Conservation (phyloP, 129 eudicot genomes). For the Artemisia annua region DNA sequence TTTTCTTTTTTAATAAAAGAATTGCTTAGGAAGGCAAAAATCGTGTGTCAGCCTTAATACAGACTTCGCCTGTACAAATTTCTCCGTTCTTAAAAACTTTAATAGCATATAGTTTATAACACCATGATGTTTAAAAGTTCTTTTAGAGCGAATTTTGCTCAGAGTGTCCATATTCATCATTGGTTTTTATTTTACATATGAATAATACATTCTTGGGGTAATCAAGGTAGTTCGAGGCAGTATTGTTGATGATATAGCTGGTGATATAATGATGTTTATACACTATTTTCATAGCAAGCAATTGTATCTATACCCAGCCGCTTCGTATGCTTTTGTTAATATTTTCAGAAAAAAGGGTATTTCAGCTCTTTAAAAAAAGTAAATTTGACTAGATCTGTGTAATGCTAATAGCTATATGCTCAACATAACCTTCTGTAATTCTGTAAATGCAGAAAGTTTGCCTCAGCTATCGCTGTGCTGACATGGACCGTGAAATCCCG, state of each 20-base stretch:
- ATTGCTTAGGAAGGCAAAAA: slow-evolving; percentile 11
- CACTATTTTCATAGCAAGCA: not conserved
- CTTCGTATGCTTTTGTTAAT: not conserved
- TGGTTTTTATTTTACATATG: slow-evolving; percentile 6
- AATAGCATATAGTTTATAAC: not conserved
- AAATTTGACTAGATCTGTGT: slow-evolving; percentile 1
- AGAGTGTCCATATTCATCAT: not conserved
- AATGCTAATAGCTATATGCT: slow-evolving; percentile 7
- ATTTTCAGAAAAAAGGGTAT: not conserved
- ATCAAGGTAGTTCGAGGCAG: not conserved
- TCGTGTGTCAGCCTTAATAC: not conserved
- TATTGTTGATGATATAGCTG: slow-evolving; percentile 11
- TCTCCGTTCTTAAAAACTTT: not conserved
- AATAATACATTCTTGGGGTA: not conserved
- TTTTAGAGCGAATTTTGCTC: not conserved
- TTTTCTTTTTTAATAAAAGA: not conserved
- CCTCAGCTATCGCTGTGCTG: slow-evolving; percentile 98
- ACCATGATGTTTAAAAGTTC: not conserved
- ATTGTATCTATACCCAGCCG: not conserved
- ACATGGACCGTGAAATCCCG: slow-evolving; percentile 98
- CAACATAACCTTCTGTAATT: slow-evolving; percentile 19
- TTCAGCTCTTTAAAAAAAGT: not conserved
- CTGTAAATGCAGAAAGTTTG: slow-evolving; percentile 80
- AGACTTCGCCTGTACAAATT: not conserved
- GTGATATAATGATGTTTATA: slow-evolving; percentile 5